Evolutionary conservation across 139 green algal genomes (phyloP), one percentile per base, ranked within the genome.

Genomic region (Edaphochlamys debaryana): DNA sequence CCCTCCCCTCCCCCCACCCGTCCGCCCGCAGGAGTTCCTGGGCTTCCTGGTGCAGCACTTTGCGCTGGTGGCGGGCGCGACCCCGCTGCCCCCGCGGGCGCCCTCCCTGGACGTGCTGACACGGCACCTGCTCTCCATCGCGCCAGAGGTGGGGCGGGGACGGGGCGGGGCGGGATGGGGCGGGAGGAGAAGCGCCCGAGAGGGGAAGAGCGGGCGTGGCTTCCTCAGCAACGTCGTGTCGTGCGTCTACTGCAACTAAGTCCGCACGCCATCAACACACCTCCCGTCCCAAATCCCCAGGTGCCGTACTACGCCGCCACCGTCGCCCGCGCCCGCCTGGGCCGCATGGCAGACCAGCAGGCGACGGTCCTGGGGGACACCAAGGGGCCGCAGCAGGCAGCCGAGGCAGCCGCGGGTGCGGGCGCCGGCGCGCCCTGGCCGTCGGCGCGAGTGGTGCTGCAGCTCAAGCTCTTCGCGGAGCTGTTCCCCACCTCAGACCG

Each of bases 1-100:
- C 19, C 54, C 23, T 32, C 54, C 45, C 45, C 45, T 54, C 45
- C 13, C 45, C 45, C 45, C 13, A n/a, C n/a, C 13, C 45, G 45
- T 11, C 69, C 69, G 17, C n/a, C 7, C 37, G 73, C 92, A 98
- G 91, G 88, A 94, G 62, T 93, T 99, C 32, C 98, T 96, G 70
- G 95, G 93, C 50, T 87, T 98, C 15, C 87, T 99, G 37, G 82
- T 98, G 85, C 95, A 98, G 91, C 96, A 98, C 86, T 99, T 98
- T 90, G 92, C 90, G 9, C 79, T 87, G 74, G 69, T 97, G 64
- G 94, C 96, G 2, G 92, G 89, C 25, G 34, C 89, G n/a, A 13
- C n/a, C 19, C 93, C 95, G 0, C 52, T 94, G 56, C 92, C 91
- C 23, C 41, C 87, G 41, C 81, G 40, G 23, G 48, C 87, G 41